Conservation (phyloP, 768 basidiomycete genomes). For the Lentinula boryana region DNA sequence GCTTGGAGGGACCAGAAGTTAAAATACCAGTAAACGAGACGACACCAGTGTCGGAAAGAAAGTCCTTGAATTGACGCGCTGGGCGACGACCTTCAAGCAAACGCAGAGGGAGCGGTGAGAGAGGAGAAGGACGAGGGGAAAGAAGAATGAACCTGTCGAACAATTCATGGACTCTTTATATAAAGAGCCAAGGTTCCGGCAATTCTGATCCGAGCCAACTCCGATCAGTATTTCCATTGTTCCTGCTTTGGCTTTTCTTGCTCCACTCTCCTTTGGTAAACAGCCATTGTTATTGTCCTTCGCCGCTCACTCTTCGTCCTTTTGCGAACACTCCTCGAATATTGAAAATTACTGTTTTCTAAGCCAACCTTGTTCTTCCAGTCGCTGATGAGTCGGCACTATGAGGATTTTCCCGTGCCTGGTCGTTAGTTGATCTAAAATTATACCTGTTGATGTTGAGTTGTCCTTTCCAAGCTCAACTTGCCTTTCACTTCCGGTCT, state of each 20-base stretch:
- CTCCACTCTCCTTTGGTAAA: background rate
- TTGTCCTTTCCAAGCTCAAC: too few species aligned
- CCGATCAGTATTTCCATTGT: background rate
- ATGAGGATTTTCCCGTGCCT: too few species aligned
- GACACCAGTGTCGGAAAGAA: conserved; percentile 7
- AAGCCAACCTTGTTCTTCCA: too few species aligned
- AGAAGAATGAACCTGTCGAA: background rate
- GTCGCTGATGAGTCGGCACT: too few species aligned
- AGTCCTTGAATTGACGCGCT: conserved; percentile 4
- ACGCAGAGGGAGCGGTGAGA: background rate
- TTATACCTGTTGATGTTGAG: too few species aligned
- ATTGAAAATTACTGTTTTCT: too few species aligned
- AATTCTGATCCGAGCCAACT: background rate
- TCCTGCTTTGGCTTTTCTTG: background rate
- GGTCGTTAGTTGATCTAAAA: too few species aligned
- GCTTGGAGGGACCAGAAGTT: background rate
- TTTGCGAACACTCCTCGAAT: background rate
- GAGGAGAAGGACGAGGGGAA: background rate
- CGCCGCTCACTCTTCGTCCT: background rate
- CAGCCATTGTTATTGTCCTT: background rate
- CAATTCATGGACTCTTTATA: background rate
- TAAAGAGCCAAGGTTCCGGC: background rate
- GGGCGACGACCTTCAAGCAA: conserved; percentile 7
- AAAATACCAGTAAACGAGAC: conserved; percentile 2
- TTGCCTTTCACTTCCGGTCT: too few species aligned